Base-by-base conservation (phyloP, 2,329 filamentous ascomycete genomes). In the Monilinia fructicola region DNA sequence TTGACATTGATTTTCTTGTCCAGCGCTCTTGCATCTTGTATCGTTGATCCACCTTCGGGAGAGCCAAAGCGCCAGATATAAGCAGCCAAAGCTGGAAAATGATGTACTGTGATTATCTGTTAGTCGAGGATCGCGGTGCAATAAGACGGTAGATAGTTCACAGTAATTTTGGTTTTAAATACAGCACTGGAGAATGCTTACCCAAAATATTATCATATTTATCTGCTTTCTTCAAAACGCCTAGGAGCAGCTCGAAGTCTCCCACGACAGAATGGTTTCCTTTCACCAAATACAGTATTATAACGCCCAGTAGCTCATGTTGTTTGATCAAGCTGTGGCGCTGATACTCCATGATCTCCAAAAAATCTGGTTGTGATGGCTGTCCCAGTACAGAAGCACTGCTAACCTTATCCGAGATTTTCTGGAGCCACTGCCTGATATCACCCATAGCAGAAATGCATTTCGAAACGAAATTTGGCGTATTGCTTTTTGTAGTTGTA, bases 221-320 rank as follows among this genome's bases (percentile, higher is more conserved):
- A 71, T 95, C 91, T 26, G 89, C 79, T 67, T 84, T 87, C 71
- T 88, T 90, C 65, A 96, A 79, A 3, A 84, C 82, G 50, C 83
- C 82, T 53, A 97, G 78, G 52, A 98, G 85, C 7, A 85, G 81
- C 54, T 87, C 83, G 72, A 97, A 93, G 75, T 97, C 92, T 46
- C 87, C 82, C 6, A 86, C 79, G 54, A 84, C 85, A 2, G 88
- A 89, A 72, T 90, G 89, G 64, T 88, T 86, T 70, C 87, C 89
- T 73, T 93, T 92, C 69, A 97, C 85, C 65, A 95, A 85, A 68
- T 90, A 88, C 69, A 87, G 88, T 62, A 96, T 80, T 64, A 97
- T 90, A n/a, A 92, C 85, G 16, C 90, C 89, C 21, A 99, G 81
- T 21, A 90, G 87, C 76, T 99, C 94, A 76, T 99, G 96, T 77